Conservation (phyloP, 768 basidiomycete species). For the Boletus insuetus region DNA sequence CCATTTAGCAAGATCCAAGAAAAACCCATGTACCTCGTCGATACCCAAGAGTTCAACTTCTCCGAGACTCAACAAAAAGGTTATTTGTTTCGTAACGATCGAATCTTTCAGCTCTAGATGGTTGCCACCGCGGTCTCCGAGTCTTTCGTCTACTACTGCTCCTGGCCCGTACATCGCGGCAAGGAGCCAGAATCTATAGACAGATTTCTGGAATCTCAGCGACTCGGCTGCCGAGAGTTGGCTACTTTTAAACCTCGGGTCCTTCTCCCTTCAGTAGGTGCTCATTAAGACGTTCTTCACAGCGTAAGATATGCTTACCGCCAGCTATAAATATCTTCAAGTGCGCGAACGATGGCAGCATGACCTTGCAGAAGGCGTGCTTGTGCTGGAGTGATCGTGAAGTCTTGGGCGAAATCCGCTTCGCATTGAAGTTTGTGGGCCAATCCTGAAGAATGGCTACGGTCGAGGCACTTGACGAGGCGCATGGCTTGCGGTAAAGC, state of each 20-base stretch:
- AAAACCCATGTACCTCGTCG: conserved; percentile 17
- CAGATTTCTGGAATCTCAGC: conserved; percentile 26
- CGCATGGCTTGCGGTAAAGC: conserved; percentile 33
- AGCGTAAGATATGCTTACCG: conserved; percentile 25
- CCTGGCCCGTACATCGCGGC: conserved; percentile 6
- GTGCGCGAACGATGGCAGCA: conserved; percentile 21
- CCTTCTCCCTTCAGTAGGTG: conserved; percentile 32
- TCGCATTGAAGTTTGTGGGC: conserved; percentile 10
- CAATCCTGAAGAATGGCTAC: not conserved
- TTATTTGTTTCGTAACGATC: conserved; percentile 1
- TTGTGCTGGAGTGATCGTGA: conserved; percentile 17
- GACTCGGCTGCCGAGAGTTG: conserved; percentile 33
- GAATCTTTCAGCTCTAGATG: conserved; percentile 3
- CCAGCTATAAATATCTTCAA: conserved; percentile 42
- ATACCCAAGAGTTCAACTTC: conserved; percentile 22
- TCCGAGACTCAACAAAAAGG: conserved; percentile 8
- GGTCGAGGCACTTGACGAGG: conserved; percentile 17
- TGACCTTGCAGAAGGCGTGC: conserved; percentile 22
- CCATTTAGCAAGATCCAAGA: conserved; percentile 16
- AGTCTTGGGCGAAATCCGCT: not conserved
- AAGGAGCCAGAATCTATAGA: conserved; percentile 31
- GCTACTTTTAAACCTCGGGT: conserved; percentile 32
- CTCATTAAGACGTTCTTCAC: not conserved
- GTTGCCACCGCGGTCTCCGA: not conserved
- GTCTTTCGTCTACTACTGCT: not conserved